Percentiles rank a stretch among this genome's conserved stretches.
phyloP scores from a whole-genome alignment of 129 eudicot genomes.

The Escallonia herrerae region DNA sequence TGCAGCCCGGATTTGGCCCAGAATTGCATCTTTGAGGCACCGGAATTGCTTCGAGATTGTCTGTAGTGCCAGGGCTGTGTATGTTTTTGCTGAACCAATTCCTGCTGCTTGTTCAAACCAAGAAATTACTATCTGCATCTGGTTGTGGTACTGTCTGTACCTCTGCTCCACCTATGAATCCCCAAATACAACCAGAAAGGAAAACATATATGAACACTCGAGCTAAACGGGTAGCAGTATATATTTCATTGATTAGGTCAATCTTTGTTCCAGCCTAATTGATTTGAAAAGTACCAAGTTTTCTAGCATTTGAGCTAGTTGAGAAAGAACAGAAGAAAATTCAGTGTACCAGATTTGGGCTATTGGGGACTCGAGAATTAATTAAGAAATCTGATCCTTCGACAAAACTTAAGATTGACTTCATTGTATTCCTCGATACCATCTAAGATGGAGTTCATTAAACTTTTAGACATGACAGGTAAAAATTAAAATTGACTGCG shows the following conservation, averaged over 20 bases:
- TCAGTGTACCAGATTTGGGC: no score
- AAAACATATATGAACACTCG: no score
- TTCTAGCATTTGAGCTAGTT: no score
- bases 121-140: slow-evolving; percentile 41
- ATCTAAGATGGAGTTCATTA: slow-evolving; percentile 11
- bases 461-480: slow-evolving; percentile 6
- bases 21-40: slow-evolving; percentile 43
- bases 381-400: no score
- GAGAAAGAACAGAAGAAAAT: no score
- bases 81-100: slow-evolving; percentile 36
- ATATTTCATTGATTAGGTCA: no score
- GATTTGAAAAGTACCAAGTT: no score
- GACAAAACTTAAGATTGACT: no score
- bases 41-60: slow-evolving; percentile 59
- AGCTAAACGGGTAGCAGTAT: no score
- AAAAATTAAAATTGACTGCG: slow-evolving; percentile 24
- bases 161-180: slow-evolving; percentile 30
- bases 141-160: slow-evolving; percentile 43
- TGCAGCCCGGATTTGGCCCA: slow-evolving; percentile 20
- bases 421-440: not conserved
- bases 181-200: no score
- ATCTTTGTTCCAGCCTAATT: no score
- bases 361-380: no score
- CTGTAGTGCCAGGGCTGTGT: slow-evolving; percentile 43
- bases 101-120: slow-evolving; percentile 46